These are phyloP conservation scores for Fraxinus americana DNA, from an alignment of 257 asterid species.

Conservation along the genomic window DNA sequence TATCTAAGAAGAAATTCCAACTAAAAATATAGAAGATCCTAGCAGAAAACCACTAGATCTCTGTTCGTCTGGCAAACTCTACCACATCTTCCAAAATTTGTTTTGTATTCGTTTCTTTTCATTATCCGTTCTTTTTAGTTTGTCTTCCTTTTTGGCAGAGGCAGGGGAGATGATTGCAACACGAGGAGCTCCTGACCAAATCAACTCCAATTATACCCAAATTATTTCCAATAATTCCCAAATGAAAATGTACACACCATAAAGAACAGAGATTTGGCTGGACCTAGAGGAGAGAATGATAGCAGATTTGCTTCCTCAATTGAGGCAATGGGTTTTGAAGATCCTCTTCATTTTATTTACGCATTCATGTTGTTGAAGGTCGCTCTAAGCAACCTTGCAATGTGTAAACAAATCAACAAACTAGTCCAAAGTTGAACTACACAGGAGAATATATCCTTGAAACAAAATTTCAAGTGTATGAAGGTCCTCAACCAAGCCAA, in stretches of 20 bases:
- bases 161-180: not conserved
- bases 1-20: too few relatives aligned
- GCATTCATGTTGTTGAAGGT: not conserved
- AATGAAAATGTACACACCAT: not conserved
- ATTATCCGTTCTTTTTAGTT: not conserved
- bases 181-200: not conserved
- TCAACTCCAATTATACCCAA: not conserved
- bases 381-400: not conserved
- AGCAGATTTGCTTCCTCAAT: not conserved
- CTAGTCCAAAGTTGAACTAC: not conserved
- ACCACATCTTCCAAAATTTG: too few relatives aligned
- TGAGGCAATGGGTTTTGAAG: not conserved
- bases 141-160: not conserved
- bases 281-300: not conserved
- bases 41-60: too few relatives aligned
- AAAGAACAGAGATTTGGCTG: not conserved
- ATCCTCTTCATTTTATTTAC: not conserved
- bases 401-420: not conserved
- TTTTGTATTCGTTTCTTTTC: not conserved
- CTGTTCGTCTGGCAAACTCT: too few relatives aligned
- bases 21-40: too few relatives aligned
- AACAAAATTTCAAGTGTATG: not conserved
- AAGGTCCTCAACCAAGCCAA: not conserved
- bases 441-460: not conserved
- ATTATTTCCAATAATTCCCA: not conserved